These are phyloP conservation scores for Trichopus zeylanicus DNA, from an alignment of 116 monocot species.

Conservation along the genomic window DNA sequence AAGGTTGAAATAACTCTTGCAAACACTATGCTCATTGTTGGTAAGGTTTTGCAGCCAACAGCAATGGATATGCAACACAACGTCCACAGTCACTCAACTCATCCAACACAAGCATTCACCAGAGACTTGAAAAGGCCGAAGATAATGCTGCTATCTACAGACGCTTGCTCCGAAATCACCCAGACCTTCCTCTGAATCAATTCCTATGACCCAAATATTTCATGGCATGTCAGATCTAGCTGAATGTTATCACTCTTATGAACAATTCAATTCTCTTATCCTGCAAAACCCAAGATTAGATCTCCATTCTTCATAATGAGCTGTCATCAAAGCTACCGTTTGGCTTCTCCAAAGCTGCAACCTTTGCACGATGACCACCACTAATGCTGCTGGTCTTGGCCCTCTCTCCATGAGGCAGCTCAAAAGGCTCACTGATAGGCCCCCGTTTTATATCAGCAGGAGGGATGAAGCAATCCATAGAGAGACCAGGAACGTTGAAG, in stretches of 20 bases:
- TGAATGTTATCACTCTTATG: slow-evolving; percentile 17
- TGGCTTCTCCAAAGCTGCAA: slow-evolving; percentile 37
- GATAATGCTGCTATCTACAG: slow-evolving; percentile 1
- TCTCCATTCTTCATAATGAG: slow-evolving; percentile 42
- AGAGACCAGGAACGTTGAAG: slow-evolving; percentile 75
- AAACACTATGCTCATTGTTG: too few relatives aligned
- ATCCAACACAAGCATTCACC: too few relatives aligned
- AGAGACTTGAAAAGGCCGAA: not conserved
- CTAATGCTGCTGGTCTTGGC: slow-evolving; percentile 16
- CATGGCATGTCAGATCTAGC: slow-evolving; percentile 9
- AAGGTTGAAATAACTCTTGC: too few relatives aligned
- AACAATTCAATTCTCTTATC: slow-evolving; percentile 12
- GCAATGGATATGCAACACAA: not conserved
- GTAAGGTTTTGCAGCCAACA: too few relatives aligned
- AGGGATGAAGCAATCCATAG: slow-evolving; percentile 83
- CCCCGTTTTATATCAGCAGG: slow-evolving; percentile 55
- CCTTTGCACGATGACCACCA: slow-evolving; percentile 28
- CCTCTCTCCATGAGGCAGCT: slow-evolving; percentile 32
- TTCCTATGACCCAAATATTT: slow-evolving; percentile 6
- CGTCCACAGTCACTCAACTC: not conserved
- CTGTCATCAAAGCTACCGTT: slow-evolving; percentile 13
- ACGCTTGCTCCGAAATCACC: not conserved
- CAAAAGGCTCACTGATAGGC: slow-evolving; percentile 30
- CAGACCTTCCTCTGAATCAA: not conserved
- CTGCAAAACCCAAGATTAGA: slow-evolving; percentile 3